Conservation (phyloP, 1,139 yeast species). For the Meyerozyma guilliermondii region DNA sequence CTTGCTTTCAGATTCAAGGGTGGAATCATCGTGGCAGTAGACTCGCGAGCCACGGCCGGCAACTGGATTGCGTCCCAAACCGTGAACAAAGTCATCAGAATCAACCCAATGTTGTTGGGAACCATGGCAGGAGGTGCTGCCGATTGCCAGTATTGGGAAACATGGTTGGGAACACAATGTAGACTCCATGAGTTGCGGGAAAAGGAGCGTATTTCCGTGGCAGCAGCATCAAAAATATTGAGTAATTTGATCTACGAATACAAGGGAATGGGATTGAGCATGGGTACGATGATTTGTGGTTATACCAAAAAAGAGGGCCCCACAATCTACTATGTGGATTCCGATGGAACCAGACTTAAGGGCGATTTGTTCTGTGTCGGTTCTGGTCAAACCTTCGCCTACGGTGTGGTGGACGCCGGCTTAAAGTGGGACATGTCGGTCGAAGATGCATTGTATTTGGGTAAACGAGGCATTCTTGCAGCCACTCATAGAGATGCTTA, state of each 20-base stretch:
- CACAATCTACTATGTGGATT: constrained; percentile 90
- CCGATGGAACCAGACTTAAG: constrained; percentile 93
- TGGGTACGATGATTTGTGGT: constrained; percentile 99
- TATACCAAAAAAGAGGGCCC: constrained; percentile 95
- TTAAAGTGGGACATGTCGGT: constrained; percentile 85
- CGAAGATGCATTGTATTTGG: constrained; percentile 90
- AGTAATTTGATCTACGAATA: constrained; percentile 87
- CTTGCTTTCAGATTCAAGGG: constrained; percentile 94
- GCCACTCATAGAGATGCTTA: constrained; percentile 98
- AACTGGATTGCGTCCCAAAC: constrained; percentile 98
- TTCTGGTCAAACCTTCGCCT: constrained; percentile 99
- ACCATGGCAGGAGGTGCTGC: constrained; percentile 99
- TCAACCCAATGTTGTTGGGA: constrained; percentile 91
- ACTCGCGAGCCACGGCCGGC: constrained; percentile 98
- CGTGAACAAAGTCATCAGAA: constrained; percentile 94
- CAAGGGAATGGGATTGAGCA: constrained; percentile 97
- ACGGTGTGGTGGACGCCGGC: constrained; percentile 93
- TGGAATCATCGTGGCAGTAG: constrained; percentile 95
- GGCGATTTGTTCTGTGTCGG: constrained; percentile 98
- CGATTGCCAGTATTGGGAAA: constrained; percentile 99
- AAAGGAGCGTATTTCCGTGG: constrained; percentile 90
- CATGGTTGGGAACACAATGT: constrained; percentile 97
- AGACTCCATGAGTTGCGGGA: constrained; percentile 91
- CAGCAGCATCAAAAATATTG: constrained; percentile 94
- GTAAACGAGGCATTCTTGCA: constrained; percentile 93